These are phyloP conservation scores for Serendipita sp. DNA, from an alignment of 768 basidiomycete species.

Conservation along the genomic window DNA sequence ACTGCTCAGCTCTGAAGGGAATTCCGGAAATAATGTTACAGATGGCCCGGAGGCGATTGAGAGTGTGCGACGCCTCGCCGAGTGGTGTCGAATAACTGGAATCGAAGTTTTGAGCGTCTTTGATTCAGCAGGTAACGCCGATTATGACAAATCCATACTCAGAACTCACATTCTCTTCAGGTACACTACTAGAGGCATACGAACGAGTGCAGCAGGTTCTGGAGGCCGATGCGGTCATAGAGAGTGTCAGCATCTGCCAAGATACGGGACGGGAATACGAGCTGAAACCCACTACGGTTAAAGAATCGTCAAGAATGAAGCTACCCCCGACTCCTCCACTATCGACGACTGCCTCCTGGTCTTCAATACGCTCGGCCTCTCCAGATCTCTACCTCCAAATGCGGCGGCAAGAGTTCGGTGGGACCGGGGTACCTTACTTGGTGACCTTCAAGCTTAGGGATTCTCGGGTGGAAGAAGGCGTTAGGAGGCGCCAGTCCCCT, in stretches of 20 bases:
- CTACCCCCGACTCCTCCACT: neutral
- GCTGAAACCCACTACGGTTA: neutral
- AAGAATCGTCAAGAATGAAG: neutral
- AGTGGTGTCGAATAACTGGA: conserved; percentile 49
- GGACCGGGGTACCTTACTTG: conserved; percentile 7
- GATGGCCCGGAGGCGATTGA: conserved; percentile 32
- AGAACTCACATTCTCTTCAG: conserved; percentile 8
- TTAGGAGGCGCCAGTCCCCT: neutral
- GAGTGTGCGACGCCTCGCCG: conserved; percentile 35
- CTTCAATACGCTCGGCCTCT: neutral
- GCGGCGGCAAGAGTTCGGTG: neutral
- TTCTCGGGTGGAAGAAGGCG: conserved; percentile 12
- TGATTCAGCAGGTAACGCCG: conserved; percentile 45
- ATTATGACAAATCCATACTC: conserved; percentile 1
- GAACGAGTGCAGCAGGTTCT: neutral
- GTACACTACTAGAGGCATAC: neutral
- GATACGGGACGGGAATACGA: neutral
- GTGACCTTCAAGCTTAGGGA: conserved; percentile 12
- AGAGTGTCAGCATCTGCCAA: neutral
- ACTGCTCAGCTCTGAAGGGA: conserved; percentile 36
- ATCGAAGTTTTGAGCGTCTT: conserved; percentile 54
- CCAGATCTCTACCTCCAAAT: neutral
- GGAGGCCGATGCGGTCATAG: neutral
- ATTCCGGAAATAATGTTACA: conserved; percentile 20
- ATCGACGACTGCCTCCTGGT: neutral